Evolutionary conservation across 176 grass and related monocot species (phyloP).

Genomic region (Rhynchospora tenuis): DNA sequence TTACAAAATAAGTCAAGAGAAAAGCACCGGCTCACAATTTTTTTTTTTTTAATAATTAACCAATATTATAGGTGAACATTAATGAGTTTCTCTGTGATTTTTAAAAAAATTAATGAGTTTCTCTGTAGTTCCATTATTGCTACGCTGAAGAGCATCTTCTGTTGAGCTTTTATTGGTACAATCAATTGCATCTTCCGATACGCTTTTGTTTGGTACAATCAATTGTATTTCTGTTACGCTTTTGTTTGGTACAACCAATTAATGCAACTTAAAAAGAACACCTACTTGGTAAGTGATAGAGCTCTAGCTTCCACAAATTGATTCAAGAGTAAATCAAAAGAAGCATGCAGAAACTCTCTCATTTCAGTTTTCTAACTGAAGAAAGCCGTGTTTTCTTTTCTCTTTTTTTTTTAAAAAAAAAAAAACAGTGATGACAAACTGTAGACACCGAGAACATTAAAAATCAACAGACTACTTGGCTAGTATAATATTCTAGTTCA

Average conservation of each 20-base stretch:
- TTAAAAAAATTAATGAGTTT: not conserved
- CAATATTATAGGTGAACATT: not conserved
- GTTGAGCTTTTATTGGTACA: not conserved
- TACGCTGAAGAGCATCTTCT: not conserved
- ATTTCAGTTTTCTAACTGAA: not conserved
- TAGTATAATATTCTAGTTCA: not conserved
- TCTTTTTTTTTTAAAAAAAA: not conserved
- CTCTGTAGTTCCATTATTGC: not conserved
- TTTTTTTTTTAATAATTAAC: not conserved
- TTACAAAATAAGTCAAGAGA: not conserved
- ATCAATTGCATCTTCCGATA: not conserved
- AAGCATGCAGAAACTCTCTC: not conserved
- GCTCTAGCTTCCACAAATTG: not conserved
- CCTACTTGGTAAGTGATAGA: not conserved
- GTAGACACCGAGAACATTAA: not conserved
- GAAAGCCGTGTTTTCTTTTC: not conserved
- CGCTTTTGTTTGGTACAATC: not conserved
- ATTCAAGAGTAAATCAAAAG: not conserved
- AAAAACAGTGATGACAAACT: not conserved
- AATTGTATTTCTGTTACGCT: not conserved
- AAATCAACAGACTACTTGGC: constrained; percentile 8
- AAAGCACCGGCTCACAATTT: not conserved
- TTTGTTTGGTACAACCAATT: not conserved
- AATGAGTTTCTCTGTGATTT: not conserved
- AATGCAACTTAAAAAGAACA: not conserved